Conservation (phyloP, 108 stramenopile species). For the Skeletonema menzelii region DNA sequence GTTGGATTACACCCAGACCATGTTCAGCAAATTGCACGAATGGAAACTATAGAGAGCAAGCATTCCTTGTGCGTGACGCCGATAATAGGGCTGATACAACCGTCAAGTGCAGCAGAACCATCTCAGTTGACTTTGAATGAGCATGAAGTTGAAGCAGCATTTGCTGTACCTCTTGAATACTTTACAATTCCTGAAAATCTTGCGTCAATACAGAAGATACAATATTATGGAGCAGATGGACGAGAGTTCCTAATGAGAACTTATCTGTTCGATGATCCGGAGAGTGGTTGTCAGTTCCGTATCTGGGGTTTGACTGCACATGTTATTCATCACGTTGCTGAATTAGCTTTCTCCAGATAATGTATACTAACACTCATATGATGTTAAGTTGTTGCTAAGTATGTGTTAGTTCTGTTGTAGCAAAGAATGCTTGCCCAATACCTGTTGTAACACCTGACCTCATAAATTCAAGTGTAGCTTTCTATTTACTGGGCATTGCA, state of each 20-base stretch:
- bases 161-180: slow-evolving; percentile 59
- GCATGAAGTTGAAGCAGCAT: slow-evolving; percentile 68
- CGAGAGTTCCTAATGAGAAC: slow-evolving; percentile 57
- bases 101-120: slow-evolving; percentile 36
- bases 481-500: neutral
- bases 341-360: slow-evolving; percentile 17
- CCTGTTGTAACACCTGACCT: neutral
- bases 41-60: slow-evolving; percentile 53
- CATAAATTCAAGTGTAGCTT: neutral
- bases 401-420: neutral
- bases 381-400: neutral
- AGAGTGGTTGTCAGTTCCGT: slow-evolving; percentile 25
- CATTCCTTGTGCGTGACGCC: slow-evolving; percentile 67
- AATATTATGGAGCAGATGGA: slow-evolving; percentile 52
- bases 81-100: slow-evolving; percentile 47
- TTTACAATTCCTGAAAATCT: slow-evolving; percentile 42
- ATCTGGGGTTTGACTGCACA: slow-evolving; percentile 79
- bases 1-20: slow-evolving; percentile 52
- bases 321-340: slow-evolving; percentile 56
- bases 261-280: slow-evolving; percentile 37
- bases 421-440: neutral
- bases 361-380: neutral
- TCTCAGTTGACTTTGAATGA: slow-evolving; percentile 35
- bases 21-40: slow-evolving; percentile 39
- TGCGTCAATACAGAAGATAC: slow-evolving; percentile 8